Evolutionary conservation across 345 rosid genomes (phyloP).

Genomic region (Boechera divaricarpa): DNA sequence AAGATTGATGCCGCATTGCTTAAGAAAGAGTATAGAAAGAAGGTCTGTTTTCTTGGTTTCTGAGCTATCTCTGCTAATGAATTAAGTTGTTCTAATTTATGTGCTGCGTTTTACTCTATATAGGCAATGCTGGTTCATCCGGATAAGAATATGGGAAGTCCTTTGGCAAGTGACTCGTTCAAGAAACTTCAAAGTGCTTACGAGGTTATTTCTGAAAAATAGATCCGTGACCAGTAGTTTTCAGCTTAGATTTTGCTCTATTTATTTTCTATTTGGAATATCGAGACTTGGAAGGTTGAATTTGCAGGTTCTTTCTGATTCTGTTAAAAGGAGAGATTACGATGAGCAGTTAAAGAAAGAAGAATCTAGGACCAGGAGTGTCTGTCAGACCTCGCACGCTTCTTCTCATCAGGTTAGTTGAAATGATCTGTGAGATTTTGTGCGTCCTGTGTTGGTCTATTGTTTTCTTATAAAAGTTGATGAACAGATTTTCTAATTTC

Average conservation of each 20-base stretch:
- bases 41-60: conserved; percentile 53
- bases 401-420: conserved; percentile 62
- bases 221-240: not conserved
- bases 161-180: conserved; percentile 93
- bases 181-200: conserved; percentile 98
- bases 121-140: conserved; percentile 99
- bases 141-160: conserved; percentile 95
- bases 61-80: not conserved
- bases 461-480: not conserved
- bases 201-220: conserved; percentile 60
- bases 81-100: not conserved
- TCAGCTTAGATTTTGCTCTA: not conserved
- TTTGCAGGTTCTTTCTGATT: conserved; percentile 82
- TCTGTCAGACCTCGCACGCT: conserved; percentile 50
- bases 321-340: conserved; percentile 75
- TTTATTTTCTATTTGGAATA: conserved; percentile 16
- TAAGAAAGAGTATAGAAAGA: conserved; percentile 90
- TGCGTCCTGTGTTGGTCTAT: not conserved
- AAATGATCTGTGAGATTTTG: conserved; percentile 12
- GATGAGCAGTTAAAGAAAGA: conserved; percentile 85
- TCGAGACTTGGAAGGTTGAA: not conserved
- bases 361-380: conserved; percentile 68
- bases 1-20: conserved; percentile 62
- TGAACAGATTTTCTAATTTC: not conserved
- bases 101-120: not conserved